Conservation (phyloP, 140 eudicot species). For the Anethum foeniculum region DNA sequence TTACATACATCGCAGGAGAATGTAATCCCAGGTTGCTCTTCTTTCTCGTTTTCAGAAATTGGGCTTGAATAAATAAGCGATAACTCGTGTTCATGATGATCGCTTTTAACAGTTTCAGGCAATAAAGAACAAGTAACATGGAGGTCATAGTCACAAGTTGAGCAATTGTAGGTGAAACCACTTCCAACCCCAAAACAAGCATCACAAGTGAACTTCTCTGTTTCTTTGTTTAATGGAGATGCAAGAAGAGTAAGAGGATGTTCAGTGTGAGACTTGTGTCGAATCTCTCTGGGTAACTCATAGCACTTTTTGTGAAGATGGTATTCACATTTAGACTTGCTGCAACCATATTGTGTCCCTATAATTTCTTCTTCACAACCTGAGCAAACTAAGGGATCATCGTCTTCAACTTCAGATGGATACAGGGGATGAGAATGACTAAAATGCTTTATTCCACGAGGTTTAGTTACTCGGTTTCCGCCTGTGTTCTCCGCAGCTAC, state of each 20-base stretch:
- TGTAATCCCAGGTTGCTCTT: not conserved
- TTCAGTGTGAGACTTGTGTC: conserved; percentile 8
- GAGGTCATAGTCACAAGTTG: conserved; percentile 7
- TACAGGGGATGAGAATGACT: conserved; percentile 26
- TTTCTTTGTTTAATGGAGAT: not conserved
- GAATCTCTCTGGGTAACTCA: conserved; percentile 21
- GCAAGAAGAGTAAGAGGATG: conserved; percentile 14
- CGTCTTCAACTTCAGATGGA: conserved; percentile 10
- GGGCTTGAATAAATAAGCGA: conserved; percentile 1
- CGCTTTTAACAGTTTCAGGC: conserved; percentile 3
- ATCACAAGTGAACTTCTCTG: conserved; percentile 21
- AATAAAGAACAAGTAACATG: not conserved
- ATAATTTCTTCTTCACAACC: conserved; percentile 21
- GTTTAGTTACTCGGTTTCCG: not conserved
- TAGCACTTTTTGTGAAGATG: conserved; percentile 30
- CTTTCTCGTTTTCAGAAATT: not conserved
- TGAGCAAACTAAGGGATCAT: conserved; percentile 12
- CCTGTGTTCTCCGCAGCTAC: not conserved
- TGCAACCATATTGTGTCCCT: conserved; percentile 20
- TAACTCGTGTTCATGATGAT: conserved; percentile 1
- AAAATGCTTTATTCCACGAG: conserved; percentile 20
- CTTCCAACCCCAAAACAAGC: conserved; percentile 29
- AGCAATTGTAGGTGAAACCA: conserved; percentile 24
- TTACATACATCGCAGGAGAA: not conserved
- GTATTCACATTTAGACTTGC: conserved; percentile 25